These are phyloP conservation scores for Penicillium glabrum DNA, from an alignment of 2,329 filamentous ascomycete genomes.

Conservation along the genomic window DNA sequence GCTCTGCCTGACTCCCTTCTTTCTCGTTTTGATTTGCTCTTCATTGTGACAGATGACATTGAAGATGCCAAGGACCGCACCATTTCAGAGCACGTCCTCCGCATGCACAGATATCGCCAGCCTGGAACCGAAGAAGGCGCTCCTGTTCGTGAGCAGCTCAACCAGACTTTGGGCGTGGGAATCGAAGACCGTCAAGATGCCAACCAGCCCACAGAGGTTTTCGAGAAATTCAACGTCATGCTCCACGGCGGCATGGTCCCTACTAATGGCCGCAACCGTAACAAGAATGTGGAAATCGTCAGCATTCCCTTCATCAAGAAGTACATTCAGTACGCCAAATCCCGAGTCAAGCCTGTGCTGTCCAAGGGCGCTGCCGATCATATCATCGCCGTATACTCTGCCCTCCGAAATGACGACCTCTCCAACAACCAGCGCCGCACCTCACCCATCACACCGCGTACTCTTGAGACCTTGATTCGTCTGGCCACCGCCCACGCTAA, in stretches of 20 bases:
- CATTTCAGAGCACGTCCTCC: conserved; percentile 92
- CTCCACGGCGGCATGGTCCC: conserved; percentile 89
- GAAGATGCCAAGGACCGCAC: conserved; percentile 88
- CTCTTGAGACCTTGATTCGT: conserved; percentile 96
- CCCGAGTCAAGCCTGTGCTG: conserved; percentile 80
- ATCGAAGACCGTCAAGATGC: conserved; percentile 73
- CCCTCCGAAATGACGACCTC: conserved; percentile 91
- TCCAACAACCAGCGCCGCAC: conserved; percentile 91
- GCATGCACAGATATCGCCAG: conserved; percentile 94
- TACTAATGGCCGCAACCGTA: conserved; percentile 65
- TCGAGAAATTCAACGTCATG: conserved; percentile 95
- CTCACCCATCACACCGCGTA: conserved; percentile 93
- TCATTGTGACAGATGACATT: conserved; percentile 97
- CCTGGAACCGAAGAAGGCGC: conserved; percentile 92
- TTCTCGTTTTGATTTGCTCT: conserved; percentile 97
- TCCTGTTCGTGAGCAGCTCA: conserved; percentile 82
- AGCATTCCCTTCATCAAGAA: conserved; percentile 99
- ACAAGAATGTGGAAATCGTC: conserved; percentile 79
- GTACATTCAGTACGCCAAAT: conserved; percentile 98
- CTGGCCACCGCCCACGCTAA: conserved; percentile 95
- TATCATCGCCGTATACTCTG: conserved; percentile 87
- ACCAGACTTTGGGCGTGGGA: conserved; percentile 84
- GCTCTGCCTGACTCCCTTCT: conserved; percentile 93
- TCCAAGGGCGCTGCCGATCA: conserved; percentile 90
- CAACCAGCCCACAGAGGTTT: conserved; percentile 79